Base-by-base conservation (phyloP, 495 filamentous ascomycete species). In the Hamigera avellanea region DNA sequence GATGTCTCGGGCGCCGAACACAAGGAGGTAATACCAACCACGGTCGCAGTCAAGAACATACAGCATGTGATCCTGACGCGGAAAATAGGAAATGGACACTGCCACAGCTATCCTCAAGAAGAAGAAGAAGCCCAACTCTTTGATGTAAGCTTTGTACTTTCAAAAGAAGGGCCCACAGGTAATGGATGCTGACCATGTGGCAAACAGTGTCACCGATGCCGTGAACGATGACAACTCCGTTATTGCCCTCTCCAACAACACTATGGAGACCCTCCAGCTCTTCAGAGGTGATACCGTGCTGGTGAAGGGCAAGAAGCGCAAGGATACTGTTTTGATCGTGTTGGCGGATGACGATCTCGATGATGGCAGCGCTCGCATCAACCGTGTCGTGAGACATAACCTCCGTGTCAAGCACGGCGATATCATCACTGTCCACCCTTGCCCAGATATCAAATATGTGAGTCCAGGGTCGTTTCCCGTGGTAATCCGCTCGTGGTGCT, bases 361-460 rank as follows among this genome's bases (percentile, higher is more conserved):
- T 68, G 91, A 98, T 54, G 91, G 93, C 39, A 91, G 78, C 50
- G 91, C 83, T 37, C 82, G 91, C 41, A 87, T 98, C 62, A 98
- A 98, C 73, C 86, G 91, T 54, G 93, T 94, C 41, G 87, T 96
- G 45, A 78, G 91, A 48, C 91, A 95, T 72, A 98, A 98, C 63
- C 77, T 98, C 30, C 83, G 91, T 19, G 91, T 98, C 40, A 95
- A 95, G 76, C 89, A 95, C 57, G 93, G 91, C 47, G 91, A 98
- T 59, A 80, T 96, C 46, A 78, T 96, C 53, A 94, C 88, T 35
- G 84, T 98, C 39, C 87, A 96, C 69, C 75, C 91, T n/a, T 98
- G 91, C 67, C 89, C 93, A n/a, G 91, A 98, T 59, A 98, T 98
- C 67, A 98, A 98, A 94, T 98, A 98, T 63, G 88, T 95, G 66